Conservation (phyloP, 208 protist species). For the Herpetomonas samuelpessoai region DNA sequence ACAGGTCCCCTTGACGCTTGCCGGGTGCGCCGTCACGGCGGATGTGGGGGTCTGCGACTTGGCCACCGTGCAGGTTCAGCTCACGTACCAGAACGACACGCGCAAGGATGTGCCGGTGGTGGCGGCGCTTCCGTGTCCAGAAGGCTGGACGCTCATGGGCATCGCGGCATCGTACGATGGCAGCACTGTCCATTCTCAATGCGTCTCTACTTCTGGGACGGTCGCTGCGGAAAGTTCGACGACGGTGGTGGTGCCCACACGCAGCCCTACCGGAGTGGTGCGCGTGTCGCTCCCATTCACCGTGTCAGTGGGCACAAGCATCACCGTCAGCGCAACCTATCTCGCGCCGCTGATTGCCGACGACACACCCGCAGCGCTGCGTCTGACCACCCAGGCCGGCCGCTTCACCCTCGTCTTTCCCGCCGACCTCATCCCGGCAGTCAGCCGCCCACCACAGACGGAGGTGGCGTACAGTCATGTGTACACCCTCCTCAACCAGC, state of each 20-base stretch:
- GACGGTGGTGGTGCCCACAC: conserved; percentile 16
- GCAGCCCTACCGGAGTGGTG: conserved; percentile 5
- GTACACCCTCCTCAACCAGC: neutral
- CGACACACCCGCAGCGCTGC: conserved; percentile 2
- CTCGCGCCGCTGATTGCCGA: conserved; percentile 14
- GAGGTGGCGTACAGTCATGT: neutral
- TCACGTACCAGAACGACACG: neutral
- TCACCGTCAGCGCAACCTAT: neutral
- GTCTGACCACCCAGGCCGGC: neutral
- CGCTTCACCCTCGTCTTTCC: conserved; percentile 3
- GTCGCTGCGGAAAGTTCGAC: neutral
- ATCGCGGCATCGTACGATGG: neutral
- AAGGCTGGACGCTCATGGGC: neutral
- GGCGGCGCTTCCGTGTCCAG: too few species aligned
- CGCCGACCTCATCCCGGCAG: neutral
- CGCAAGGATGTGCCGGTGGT: neutral
- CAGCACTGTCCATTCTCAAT: too few species aligned
- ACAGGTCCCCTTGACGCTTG: neutral
- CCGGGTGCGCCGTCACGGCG: neutral
- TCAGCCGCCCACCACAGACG: neutral
- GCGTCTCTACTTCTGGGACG: neutral
- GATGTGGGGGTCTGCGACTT: too few species aligned
- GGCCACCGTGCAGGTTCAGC: neutral
- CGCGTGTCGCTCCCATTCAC: conserved; percentile 22
- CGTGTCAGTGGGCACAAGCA: conserved; percentile 1